These are phyloP conservation scores for Centella asiatica DNA, from an alignment of 129 eudicot genomes.

Conservation along the genomic window DNA sequence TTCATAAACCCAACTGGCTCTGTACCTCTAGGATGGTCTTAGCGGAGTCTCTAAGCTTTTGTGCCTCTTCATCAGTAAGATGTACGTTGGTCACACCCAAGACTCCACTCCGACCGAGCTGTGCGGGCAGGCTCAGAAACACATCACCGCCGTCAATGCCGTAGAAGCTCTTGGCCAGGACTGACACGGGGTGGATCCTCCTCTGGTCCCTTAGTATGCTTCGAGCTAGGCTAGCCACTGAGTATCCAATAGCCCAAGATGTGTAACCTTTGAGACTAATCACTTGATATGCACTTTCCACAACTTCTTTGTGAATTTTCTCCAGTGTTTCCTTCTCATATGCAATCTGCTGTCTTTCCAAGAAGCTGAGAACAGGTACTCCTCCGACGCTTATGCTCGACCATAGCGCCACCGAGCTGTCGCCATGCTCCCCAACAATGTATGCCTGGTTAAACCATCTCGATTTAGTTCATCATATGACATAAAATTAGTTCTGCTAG, in stretches of 20 bases:
- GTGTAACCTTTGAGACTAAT: slow-evolving; percentile 86
- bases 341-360: slow-evolving; percentile 57
- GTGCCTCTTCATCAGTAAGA: slow-evolving; percentile 53
- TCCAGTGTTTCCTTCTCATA: slow-evolving; percentile 63
- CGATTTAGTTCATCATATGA: neutral
- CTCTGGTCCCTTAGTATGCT: slow-evolving; percentile 71
- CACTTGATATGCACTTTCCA: slow-evolving; percentile 81
- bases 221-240: slow-evolving; percentile 74
- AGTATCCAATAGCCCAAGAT: slow-evolving; percentile 97
- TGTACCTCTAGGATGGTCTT: slow-evolving; percentile 69
- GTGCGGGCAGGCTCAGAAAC: slow-evolving; percentile 81
- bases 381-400: slow-evolving; percentile 96
- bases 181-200: slow-evolving; percentile 80
- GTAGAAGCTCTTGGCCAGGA: slow-evolving; percentile 75
- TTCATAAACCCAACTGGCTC: slow-evolving; percentile 56
- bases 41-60: slow-evolving; percentile 56
- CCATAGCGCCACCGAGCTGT: slow-evolving; percentile 96
- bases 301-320: slow-evolving; percentile 73
- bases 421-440: slow-evolving; percentile 94
- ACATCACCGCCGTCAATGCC: slow-evolving; percentile 61
- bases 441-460: slow-evolving; percentile 45
- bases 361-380: slow-evolving; percentile 68
- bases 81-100: slow-evolving; percentile 80
- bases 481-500: neutral
- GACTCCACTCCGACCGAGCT: slow-evolving; percentile 76